Evolutionary conservation across 176 grass and related monocot species (phyloP), one percentile per base, ranked within the genome.

Genomic region (Aegilops tauschii): DNA sequence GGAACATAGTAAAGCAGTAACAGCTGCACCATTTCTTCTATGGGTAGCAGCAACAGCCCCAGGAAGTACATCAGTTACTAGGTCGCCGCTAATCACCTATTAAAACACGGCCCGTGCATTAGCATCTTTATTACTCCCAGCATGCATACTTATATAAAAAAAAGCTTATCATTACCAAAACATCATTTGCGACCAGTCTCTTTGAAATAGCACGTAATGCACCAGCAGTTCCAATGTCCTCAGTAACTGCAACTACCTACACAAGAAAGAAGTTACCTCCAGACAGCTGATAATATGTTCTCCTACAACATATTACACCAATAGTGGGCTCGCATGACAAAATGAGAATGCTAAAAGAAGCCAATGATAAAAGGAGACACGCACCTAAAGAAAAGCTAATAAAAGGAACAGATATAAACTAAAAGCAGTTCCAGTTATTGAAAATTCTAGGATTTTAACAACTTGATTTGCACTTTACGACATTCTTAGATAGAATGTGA

Each of bases 1-100:
- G 63, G 84, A 84, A 87, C 97, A 99, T 49, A 94, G 79, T 76
- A 99, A 90, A 69, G 97, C 85, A 82, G 94, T 96, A 85, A 96
- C 92, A 85, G 86, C 92, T 59, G 97, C 97, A 85, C 97, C 90
- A 79, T 96, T 93, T 86, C 87, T 96, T 88, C 97, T 94, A 69
- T 99, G 97, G 83, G 97, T 96, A 72, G 94, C 90, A 85, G 97
- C 94, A 52, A 99, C 85, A 71, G 97, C 92, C 34, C 97, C 97
- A 78, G 94, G 97, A 65, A 90, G 83, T 27, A 99, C 92, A 87
- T 99, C 97, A 47, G 94, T 94, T 78, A 99, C 94, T 34, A 99
- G 82, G 80, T 99, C 97, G 32, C 97, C 92, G 11, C 92, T 99
- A 65, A 99, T 61, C 82, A 99, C 86, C 94, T 99, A 77, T 74